These are phyloP conservation scores for Oidium heveae DNA, from an alignment of 2,329 filamentous ascomycete species.

Conservation along the genomic window DNA sequence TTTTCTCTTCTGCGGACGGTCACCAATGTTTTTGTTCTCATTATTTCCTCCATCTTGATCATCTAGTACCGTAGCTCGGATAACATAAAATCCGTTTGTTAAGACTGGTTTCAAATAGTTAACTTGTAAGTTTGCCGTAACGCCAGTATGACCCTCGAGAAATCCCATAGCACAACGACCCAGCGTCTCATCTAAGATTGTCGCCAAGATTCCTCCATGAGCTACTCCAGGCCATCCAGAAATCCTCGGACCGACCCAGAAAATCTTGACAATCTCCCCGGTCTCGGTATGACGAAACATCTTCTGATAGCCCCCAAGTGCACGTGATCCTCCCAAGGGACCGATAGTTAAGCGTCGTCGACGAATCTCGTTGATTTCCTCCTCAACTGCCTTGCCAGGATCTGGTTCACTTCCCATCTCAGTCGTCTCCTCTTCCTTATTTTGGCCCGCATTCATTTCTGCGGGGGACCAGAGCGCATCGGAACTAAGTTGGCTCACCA, in stretches of 20 bases:
- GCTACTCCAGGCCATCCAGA: conserved; percentile 46
- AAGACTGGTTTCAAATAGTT: conserved; percentile 35
- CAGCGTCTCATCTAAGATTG: conserved; percentile 42
- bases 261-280: conserved; percentile 32
- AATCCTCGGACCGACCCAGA: conserved; percentile 39
- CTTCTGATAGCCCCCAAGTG: conserved; percentile 26
- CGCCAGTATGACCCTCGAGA: conserved; percentile 23
- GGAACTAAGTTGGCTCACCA: conserved; percentile 21
- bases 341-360: conserved; percentile 19
- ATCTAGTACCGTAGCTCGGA: conserved; percentile 27
- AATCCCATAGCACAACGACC: conserved; percentile 31
- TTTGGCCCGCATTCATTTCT: no score
- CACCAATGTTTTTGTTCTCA: no score
- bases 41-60: no score
- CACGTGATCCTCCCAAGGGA: conserved; percentile 18
- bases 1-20: conserved; percentile 9
- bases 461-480: conserved; percentile 21
- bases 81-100: conserved; percentile 36
- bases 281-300: conserved; percentile 36
- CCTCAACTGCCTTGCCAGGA: no score
- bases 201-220: conserved; percentile 47
- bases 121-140: conserved; percentile 32
- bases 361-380: conserved; percentile 2
- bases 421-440: no score
- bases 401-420: no score